Conservation (phyloP, 108 stramenopile genomes). For the Asterionellopsis glacialis region DNA sequence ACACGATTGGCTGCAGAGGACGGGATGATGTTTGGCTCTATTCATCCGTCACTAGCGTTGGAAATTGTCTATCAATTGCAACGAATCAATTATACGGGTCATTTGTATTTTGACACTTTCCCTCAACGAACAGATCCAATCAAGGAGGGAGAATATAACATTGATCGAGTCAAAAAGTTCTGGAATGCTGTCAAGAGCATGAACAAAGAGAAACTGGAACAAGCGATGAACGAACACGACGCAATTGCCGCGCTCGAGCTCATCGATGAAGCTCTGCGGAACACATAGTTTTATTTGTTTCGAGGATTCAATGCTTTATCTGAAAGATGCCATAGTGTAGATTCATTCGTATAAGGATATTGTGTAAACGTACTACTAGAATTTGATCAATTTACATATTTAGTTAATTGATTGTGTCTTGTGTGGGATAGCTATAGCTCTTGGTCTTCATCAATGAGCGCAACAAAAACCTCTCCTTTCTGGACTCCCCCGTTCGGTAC, state of each 20-base stretch:
- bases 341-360: too few relatives aligned
- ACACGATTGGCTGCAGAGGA: constrained; percentile 83
- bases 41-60: constrained; percentile 77
- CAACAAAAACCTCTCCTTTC: constrained; percentile 60
- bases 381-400: too few relatives aligned
- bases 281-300: neutral
- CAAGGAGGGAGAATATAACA: constrained; percentile 79
- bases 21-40: constrained; percentile 84
- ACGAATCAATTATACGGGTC: constrained; percentile 58
- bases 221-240: constrained; percentile 58
- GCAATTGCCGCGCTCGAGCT: constrained; percentile 64
- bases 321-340: too few relatives aligned
- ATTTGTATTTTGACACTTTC: constrained; percentile 89
- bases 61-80: constrained; percentile 79
- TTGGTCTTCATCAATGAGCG: neutral
- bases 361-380: too few relatives aligned
- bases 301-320: too few relatives aligned
- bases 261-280: constrained; percentile 40
- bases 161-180: constrained; percentile 60
- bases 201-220: constrained; percentile 21
- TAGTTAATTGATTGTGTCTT: too few relatives aligned
- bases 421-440: too few relatives aligned
- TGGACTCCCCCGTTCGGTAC: constrained; percentile 71
- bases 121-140: constrained; percentile 82
- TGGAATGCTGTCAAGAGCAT: constrained; percentile 56